Evolutionary conservation across 345 rosid genomes (phyloP), one percentile per base, ranked within the genome.

Genomic region (Eucalyptus viminalis): DNA sequence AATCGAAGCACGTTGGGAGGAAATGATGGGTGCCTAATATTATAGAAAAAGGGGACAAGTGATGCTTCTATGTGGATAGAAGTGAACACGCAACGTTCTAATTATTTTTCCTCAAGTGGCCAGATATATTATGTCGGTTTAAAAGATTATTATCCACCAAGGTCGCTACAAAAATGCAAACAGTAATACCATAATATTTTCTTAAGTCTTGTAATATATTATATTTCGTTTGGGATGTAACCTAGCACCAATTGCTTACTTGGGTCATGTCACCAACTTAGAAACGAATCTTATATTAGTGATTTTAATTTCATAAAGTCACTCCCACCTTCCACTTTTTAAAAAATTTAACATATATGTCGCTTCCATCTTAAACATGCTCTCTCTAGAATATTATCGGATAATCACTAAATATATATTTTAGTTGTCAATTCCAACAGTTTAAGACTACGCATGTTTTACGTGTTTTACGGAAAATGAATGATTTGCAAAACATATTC

Each of bases 381-480:
- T 11, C 45, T 8, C 3, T 72, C 81, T 9, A 0, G 12, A 16
- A 69, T 8, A 34, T 69, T 17, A 34, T 34, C 4, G 2, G 4
- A 72, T 34, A 37, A 72, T 17, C 37, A 31, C 21, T 34, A 15
- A 4, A 3, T 0, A 34, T 0, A 7, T 2, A 53, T 8, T 19
- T 19, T 19, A 6, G 44, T 24, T 3, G 14, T 72, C 2, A 72
- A 72, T 37, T 19, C 9, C 83, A 37, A 37, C 5, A 1, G 25
- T 19, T 37, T 5, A 72, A 37, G 8, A 21, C 8, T 72, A 4
- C 3, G 8, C 1, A 9, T 6, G 14, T 72, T 72, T 37, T 2
- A 1, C 1, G 14, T 6, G 14, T 72, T 72, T 37, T 2, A 1
- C 4, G 0, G 5, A 31, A 31, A 65, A 67, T 1, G 4, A 67